phyloP scores from a whole-genome alignment of 257 asterid genomes.

The Penstemon davidsonii region DNA sequence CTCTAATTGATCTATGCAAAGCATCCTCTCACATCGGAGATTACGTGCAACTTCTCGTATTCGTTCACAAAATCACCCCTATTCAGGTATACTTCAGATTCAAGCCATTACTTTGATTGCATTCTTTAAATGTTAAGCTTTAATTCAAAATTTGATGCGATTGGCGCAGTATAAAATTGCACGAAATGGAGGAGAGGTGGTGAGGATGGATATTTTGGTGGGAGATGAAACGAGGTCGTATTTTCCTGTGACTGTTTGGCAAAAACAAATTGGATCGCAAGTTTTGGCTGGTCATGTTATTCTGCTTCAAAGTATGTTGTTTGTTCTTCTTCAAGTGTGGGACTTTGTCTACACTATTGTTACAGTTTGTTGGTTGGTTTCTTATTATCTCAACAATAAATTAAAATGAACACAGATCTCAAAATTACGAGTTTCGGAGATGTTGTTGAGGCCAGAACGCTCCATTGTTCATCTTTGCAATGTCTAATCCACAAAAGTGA shows the following conservation, averaged over 20 bases:
- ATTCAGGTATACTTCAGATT: constrained; percentile 45
- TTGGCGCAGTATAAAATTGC: constrained; percentile 53
- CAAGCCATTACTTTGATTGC: not conserved
- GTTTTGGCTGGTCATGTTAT: constrained; percentile 55
- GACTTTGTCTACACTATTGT: too few species aligned
- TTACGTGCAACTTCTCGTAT: constrained; percentile 61
- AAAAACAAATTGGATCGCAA: constrained; percentile 54
- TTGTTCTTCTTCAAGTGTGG: not conserved
- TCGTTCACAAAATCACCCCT: constrained; percentile 61
- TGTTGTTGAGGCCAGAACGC: constrained; percentile 63
- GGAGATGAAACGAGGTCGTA: constrained; percentile 70
- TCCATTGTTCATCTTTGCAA: constrained; percentile 58
- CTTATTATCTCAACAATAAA: not conserved
- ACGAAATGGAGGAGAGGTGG: constrained; percentile 56
- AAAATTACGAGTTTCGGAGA: constrained; percentile 58
- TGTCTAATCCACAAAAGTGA: constrained; percentile 49
- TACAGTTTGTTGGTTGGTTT: not conserved
- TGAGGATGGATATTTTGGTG: constrained; percentile 65
- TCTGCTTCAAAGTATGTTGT: constrained; percentile 64
- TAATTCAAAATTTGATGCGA: not conserved
- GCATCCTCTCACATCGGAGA: constrained; percentile 56
- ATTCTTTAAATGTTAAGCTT: not conserved
- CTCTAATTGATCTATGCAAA: constrained; percentile 56
- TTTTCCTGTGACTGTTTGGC: constrained; percentile 76
- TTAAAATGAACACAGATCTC: constrained; percentile 45